Percentiles rank a stretch among this genome's conserved stretches.
Evolutionary conservation across 2,329 filamentous ascomycete genomes (phyloP).

Genomic region (Colletotrichum acutatum): DNA sequence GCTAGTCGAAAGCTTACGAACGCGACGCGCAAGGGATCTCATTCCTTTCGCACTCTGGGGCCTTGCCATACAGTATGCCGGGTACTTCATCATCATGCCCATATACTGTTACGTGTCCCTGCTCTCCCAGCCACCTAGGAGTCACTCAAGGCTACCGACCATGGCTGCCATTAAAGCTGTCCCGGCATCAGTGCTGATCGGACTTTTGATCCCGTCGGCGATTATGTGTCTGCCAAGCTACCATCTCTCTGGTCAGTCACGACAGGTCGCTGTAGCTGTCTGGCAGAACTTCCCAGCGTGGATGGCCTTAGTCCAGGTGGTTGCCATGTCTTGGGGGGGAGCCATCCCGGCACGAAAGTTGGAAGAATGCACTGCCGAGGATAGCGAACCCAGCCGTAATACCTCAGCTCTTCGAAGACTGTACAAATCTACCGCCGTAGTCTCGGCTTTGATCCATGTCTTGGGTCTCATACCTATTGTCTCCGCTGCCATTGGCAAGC

Average conservation of each 20-base stretch:
- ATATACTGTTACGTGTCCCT: background rate
- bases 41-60: background rate
- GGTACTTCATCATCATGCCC: constrained; percentile 4
- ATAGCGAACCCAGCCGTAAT: background rate
- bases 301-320: background rate
- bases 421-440: background rate
- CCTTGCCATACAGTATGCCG: constrained; percentile 6
- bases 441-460: background rate
- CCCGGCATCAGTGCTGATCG: background rate
- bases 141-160: background rate
- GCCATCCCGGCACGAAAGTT: background rate
- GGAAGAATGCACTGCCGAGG: background rate
- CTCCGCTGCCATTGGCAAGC: background rate
- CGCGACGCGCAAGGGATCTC: background rate
- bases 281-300: constrained; percentile 5
- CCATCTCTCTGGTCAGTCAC: background rate
- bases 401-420: background rate
- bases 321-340: background rate
- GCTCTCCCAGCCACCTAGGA: background rate
- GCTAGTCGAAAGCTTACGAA: background rate
- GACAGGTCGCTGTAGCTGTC: background rate
- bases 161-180: background rate
- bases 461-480: background rate
- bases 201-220: background rate
- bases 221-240: background rate